Evolutionary conservation across 31 red algal genomes (phyloP), one percentile per base, ranked within the genome.

Genomic region (Endocladia muricata): DNA sequence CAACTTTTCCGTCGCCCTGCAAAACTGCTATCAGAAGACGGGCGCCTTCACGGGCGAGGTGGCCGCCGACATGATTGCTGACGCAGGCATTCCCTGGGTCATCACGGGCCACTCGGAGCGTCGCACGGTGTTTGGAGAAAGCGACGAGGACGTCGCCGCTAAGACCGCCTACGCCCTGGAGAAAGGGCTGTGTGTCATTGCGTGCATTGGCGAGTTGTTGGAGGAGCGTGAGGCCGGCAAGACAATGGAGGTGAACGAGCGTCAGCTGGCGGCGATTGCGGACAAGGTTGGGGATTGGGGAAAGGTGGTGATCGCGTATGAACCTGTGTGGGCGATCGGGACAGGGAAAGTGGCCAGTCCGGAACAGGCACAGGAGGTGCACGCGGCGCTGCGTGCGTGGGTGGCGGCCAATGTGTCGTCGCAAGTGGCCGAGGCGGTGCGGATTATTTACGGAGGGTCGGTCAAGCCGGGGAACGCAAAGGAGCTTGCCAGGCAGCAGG

Each of bases 301-400:
- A 23, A 84, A 90, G 11, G 86, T 99, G 3, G 97, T 96, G 26
- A 95, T 99, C 73, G 97, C 93, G 15, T 99, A 99, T 63, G 97
- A 99, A 72, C 97, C 97, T 1, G 93, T 99, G 1, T 98, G 96
- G 96, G 96, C 96, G 4, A 98, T 98, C 75, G 96, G 96, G 2
- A 98, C 96, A 17, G 96, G 96, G 0, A 93, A 95, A 74, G 84
- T 95, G 42, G 96, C 96, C 39, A 93, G 92, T 1, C 91, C 92
- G 6, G 92, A 94, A 11, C 96, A 98, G 79, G 96, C 92, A 1
- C 81, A 98, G 61, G 92, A 98, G 79, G 92, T 91, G 9, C 96
- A 98, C 65, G 74, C 65, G 59, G 55, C 74, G 31, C 54, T 98
- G 36, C 92, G 96, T 34, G 25, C 43, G 25, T 98, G 89, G 83